Evolutionary conservation across 495 filamentous ascomycete genomes (phyloP), one percentile per base, ranked within the genome.

Genomic region (Penicillium dipodomyicola): DNA sequence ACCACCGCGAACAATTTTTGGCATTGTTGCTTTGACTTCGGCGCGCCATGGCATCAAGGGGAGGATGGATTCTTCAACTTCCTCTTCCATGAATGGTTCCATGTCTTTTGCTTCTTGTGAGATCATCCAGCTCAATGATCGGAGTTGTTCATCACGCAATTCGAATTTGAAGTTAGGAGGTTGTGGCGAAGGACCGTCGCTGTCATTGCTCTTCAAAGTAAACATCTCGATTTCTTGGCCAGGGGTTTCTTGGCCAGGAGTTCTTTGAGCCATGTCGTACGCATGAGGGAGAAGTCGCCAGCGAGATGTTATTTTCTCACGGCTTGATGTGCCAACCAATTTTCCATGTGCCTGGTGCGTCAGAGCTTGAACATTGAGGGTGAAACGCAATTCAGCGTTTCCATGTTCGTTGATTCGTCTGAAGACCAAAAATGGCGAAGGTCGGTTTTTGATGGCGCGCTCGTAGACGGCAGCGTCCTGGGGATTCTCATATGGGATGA

Each of bases 51-150:
- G 80, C 41, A 91, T 67, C 8, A 80, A 64, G 0, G 76, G 61
- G 25, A 90, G 66, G 1, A 80, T 62, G 2, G 83, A 80, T 65
- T 94, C 91, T 50, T 90, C 90, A 0, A 83, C 72, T 63, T 91
- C 90, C 60, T 80, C 71, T 64, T 92, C 82, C 0, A 65, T 50
- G 56, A 92, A 91, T 0, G 72, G 69, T 22, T 49, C 22, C 3
- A 69, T 67, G 7, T 72, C 60, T 0, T 72, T 65, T 1, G 30
- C 50, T 64, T 96, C 91, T 57, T 86, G 83, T 0, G 42, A 33
- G 17, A 82, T 55, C 85, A 89, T 90, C 89, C 89, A 94, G 1
- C 56, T 51, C 6, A 90, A 64, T 1, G 82, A 85, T 22, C 77
- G 72, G n/a, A 76, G 67, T 50, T 90, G 87, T 54, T 85, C 83